Percentiles rank a stretch among this genome's conserved stretches.
Evolutionary conservation across 176 grass and related monocot genomes (phyloP).

Genomic region (Triticum turgidum): DNA sequence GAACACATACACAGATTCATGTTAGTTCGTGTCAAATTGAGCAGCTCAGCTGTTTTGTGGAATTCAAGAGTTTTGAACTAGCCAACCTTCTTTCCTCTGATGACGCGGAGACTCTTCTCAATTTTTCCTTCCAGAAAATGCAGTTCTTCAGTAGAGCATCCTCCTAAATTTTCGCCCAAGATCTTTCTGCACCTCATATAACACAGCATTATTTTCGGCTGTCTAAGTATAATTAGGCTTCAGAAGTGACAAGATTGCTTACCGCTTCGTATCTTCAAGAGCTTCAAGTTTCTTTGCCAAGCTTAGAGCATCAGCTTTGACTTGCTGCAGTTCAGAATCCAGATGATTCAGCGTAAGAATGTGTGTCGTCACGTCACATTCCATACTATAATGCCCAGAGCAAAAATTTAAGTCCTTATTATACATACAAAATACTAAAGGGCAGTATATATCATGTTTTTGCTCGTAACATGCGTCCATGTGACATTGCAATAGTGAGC

Average conservation of each 20-base stretch:
- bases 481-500: not conserved
- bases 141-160: slow-evolving; percentile 55
- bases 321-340: slow-evolving; percentile 45
- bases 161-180: slow-evolving; percentile 58
- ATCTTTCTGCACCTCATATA: slow-evolving; percentile 44
- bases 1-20: slow-evolving; percentile 9
- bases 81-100: slow-evolving; percentile 58
- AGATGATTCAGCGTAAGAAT: slow-evolving; percentile 27
- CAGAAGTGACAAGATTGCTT: not conserved
- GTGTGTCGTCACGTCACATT: not conserved
- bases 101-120: slow-evolving; percentile 40
- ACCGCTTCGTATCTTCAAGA: slow-evolving; percentile 59
- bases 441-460: not conserved
- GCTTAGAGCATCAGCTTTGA: slow-evolving; percentile 41
- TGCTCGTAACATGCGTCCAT: not conserved
- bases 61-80: not conserved
- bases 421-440: not conserved
- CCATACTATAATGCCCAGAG: not conserved
- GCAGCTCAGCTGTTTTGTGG: not conserved
- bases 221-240: not conserved
- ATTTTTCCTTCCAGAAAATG: slow-evolving; percentile 45
- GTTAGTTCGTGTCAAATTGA: slow-evolving; percentile 3
- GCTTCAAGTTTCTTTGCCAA: slow-evolving; percentile 60
- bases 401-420: slow-evolving; percentile 1
- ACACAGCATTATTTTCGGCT: not conserved